phyloP scores from a whole-genome alignment of 257 asterid species.

The Lavandula angustifolia region DNA sequence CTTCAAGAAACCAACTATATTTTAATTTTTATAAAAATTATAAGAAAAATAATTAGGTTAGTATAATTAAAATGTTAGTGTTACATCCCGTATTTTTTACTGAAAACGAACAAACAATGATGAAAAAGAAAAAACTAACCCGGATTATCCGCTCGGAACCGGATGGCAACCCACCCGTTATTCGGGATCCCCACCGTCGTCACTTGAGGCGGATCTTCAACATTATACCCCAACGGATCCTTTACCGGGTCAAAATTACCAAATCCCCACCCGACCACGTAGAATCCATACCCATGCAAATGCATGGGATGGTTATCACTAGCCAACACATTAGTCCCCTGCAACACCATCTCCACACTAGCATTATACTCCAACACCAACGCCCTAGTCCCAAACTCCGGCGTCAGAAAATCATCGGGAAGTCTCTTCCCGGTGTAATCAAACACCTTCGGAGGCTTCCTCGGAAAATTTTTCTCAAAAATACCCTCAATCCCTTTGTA shows the following conservation, averaged over 20 bases:
- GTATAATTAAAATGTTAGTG: not conserved
- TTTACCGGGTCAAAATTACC: conserved; percentile 48
- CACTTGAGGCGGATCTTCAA: conserved; percentile 50
- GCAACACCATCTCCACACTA: conserved; percentile 52
- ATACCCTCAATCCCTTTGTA: conserved; percentile 29
- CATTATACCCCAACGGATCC: conserved; percentile 42
- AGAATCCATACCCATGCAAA: conserved; percentile 52
- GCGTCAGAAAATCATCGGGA: conserved; percentile 32
- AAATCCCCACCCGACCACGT: conserved; percentile 58
- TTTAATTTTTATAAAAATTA: not conserved
- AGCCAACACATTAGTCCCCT: conserved; percentile 55
- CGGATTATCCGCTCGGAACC: conserved; percentile 60
- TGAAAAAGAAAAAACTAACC: conserved; percentile 25
- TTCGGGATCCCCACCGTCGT: conserved; percentile 55
- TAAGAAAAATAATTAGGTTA: too few relatives aligned
- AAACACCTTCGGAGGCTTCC: conserved; percentile 38
- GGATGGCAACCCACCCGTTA: conserved; percentile 55
- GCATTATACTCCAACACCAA: conserved; percentile 47
- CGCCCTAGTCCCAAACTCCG: conserved; percentile 48
- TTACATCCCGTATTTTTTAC: too few relatives aligned
- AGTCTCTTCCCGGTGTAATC: conserved; percentile 43
- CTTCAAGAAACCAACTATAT: not conserved
- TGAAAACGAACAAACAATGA: not conserved
- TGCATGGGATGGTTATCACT: conserved; percentile 65
- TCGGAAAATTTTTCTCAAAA: conserved; percentile 41